Conservation (phyloP, 1,139 yeast species). For the Blastobotrys buckinghamii region DNA sequence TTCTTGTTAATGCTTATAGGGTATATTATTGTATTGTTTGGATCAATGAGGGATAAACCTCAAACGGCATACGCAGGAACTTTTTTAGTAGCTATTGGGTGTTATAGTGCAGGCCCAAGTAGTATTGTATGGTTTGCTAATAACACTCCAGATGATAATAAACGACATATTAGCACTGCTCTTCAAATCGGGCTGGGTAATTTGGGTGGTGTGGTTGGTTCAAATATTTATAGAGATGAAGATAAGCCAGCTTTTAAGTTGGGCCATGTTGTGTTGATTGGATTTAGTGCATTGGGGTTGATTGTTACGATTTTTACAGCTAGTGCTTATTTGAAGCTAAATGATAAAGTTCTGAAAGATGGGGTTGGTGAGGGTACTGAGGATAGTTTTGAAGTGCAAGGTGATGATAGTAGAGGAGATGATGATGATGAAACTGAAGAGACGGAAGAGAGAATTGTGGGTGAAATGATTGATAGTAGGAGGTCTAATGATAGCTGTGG, state of each 20-base stretch:
- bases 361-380: too few species aligned
- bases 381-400: background rate
- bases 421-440: background rate
- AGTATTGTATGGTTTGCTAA: constrained; percentile 38
- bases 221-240: constrained; percentile 33
- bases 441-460: too few species aligned
- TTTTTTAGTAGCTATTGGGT: constrained; percentile 34
- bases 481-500: too few species aligned
- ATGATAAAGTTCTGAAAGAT: background rate
- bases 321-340: background rate
- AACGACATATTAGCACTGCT: constrained; percentile 39
- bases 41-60: constrained; percentile 8
- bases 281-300: constrained; percentile 16
- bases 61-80: constrained; percentile 32
- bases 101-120: constrained; percentile 36
- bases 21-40: constrained; percentile 19
- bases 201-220: constrained; percentile 38
- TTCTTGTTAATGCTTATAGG: constrained; percentile 32
- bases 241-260: constrained; percentile 32
- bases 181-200: constrained; percentile 40
- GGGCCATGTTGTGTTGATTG: constrained; percentile 31
- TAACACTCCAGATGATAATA: constrained; percentile 35
- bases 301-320: constrained; percentile 9
- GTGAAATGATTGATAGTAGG: too few species aligned
- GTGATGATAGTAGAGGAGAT: background rate